A percentile compares a stretch with the other conserved stretches of the same genome.
phyloP scores from a whole-genome alignment of 2,329 filamentous ascomycete genomes.

The Thielaviopsis euricoi region DNA sequence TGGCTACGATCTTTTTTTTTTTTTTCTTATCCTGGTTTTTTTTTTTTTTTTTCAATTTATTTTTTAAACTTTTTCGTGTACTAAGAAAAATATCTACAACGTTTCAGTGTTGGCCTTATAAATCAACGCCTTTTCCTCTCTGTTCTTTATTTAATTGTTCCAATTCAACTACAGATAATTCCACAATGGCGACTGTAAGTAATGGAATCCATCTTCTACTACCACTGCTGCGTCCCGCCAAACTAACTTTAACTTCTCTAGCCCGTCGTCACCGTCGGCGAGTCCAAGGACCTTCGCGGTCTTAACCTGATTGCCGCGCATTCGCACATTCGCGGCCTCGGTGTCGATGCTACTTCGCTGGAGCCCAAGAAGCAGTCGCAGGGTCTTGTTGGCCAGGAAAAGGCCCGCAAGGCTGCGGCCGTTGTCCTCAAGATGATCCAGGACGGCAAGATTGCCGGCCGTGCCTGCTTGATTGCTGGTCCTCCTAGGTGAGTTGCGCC shows the following conservation, averaged over 20 bases:
- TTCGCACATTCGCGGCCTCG: slow-evolving; percentile 91
- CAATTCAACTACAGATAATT: neutral
- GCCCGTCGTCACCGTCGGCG: slow-evolving; percentile 64
- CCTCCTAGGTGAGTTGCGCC: slow-evolving; percentile 50
- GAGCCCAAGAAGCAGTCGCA: slow-evolving; percentile 76
- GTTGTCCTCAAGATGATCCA: slow-evolving; percentile 98
- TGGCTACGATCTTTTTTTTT: neutral
- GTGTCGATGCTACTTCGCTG: slow-evolving; percentile 79
- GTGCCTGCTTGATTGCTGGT: slow-evolving; percentile 85
- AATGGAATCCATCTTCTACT: slow-evolving; percentile 6
- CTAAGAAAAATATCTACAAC: neutral
- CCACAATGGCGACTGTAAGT: slow-evolving; percentile 38
- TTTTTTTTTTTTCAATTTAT: neutral
- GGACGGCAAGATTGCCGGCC: slow-evolving; percentile 93
- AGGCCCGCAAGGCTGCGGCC: slow-evolving; percentile 88
- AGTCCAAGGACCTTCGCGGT: slow-evolving; percentile 88
- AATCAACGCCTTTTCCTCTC: neutral
- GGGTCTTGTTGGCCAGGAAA: slow-evolving; percentile 88
- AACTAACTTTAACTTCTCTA: slow-evolving; percentile 17
- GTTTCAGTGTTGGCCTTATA: neutral
- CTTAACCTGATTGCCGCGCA: slow-evolving; percentile 96
- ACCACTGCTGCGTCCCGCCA: neutral
- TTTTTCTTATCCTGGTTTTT: neutral
- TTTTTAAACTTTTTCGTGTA: neutral
- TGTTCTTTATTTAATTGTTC: neutral